A percentile compares a stretch with the other conserved stretches of the same genome.
Evolutionary conservation across 768 basidiomycete genomes (phyloP).

Genomic region (Hemileccinum rubropunctum): DNA sequence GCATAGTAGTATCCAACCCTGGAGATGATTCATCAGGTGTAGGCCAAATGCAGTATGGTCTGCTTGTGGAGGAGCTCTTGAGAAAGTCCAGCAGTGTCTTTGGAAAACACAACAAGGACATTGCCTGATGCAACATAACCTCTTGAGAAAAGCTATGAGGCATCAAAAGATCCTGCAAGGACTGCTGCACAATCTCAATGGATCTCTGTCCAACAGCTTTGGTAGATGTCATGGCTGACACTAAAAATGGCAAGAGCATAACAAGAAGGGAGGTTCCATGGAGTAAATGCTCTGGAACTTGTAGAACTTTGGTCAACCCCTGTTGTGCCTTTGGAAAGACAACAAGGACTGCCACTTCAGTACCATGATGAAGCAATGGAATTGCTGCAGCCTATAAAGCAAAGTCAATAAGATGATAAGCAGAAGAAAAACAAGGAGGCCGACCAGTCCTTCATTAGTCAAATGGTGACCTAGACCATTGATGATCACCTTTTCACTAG

Average conservation of each 20-base stretch:
- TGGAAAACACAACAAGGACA: constrained; percentile 45
- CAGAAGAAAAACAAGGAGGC: constrained; percentile 10
- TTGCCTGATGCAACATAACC: constrained; percentile 23
- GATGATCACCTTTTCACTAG: constrained; percentile 40
- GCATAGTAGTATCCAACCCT: constrained; percentile 42
- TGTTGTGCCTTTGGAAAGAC: constrained; percentile 45
- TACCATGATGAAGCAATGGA: constrained; percentile 45
- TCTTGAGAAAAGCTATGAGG: constrained; percentile 6
- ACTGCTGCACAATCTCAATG: constrained; percentile 8
- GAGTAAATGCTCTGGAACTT: constrained; percentile 36
- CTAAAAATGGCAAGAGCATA: constrained; percentile 25
- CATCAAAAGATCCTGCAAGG: background rate
- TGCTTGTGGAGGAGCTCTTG: constrained; percentile 28
- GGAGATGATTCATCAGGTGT: constrained; percentile 25
- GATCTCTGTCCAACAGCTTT: constrained; percentile 17
- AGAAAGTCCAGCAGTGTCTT: constrained; percentile 47
- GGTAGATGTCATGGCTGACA: constrained; percentile 12
- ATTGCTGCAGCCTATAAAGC: constrained; percentile 45
- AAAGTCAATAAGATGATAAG: constrained; percentile 2
- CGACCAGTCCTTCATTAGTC: constrained; percentile 46
- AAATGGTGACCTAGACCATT: constrained; percentile 45
- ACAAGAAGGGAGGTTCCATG: constrained; percentile 20
- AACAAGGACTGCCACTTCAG: constrained; percentile 51
- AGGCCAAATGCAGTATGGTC: constrained; percentile 51
- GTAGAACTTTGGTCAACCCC: constrained; percentile 37